Evolutionary conservation across 495 filamentous ascomycete species (phyloP), one percentile per base, ranked within the genome.

Genomic region (Neurospora intermedia): DNA sequence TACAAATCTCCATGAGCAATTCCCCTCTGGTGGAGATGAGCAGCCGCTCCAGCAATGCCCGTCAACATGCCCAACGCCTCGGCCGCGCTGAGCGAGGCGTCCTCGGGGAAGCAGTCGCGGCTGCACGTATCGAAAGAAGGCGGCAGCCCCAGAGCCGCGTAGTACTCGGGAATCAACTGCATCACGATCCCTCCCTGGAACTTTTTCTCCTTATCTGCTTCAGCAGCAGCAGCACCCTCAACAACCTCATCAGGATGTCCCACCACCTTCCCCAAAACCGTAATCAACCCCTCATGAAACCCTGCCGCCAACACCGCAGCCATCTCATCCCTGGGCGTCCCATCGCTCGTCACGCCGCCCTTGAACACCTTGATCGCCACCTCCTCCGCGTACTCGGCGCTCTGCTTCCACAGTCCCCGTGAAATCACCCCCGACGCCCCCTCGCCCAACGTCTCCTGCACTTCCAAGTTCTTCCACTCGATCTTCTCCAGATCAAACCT

Each of bases 351-450:
- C 15, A 83, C 76, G 5, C 54, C 54, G 40, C 82, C 83, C 43
- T 79, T 81, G 75, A 85, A 87, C 13, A 87, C 73, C 71, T 85
- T 85, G 75, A 87, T 77, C 18, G 83, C 83, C 7, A 87, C 83
- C 23, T 83, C 78, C 46, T 82, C 80, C 15, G 74, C 75, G 39
- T 76, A 80, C 10, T 70, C 66, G 6, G 72, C 72, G 16, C 76
- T 75, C 11, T 77, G 79, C 62, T 74, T 75, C 80, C 82, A 83
- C 4, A 75, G 54, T 0, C 76, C 85, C 41, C 78, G 80, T 9
- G 77, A 81, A 72, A 85, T 83, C 23, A 82, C 74, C 3, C 82
- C 82, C 23, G 81, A 83, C 3, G 83, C 80, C 10, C 81, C 81
- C 39, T 80, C 76, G 10, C 79, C 80, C 0, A 84, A 78, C 43